Evolutionary conservation across 306 rosid species (phyloP), one percentile per base, ranked within the genome.

Genomic region (Cyamopsis tetragonoloba): DNA sequence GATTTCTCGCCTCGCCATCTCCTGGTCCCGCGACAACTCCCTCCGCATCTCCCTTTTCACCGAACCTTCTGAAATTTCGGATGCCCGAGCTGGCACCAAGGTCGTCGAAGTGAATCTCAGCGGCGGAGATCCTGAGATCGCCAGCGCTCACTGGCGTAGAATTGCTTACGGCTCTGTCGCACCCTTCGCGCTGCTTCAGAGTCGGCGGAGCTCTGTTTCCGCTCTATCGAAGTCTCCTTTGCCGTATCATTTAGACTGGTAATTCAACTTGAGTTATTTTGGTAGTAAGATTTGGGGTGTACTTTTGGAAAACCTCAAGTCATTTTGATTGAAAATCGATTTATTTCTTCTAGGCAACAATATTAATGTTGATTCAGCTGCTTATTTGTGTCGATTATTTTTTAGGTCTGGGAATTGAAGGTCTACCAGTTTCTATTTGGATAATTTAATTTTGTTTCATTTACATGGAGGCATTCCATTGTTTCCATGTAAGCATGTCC

Each of bases 121-220:
- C 3, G 51, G 72, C 15, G 96, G 80, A 14, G 96, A 86, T 62
- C 72, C 81, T 0, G 96, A 89, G 70, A 79, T 83, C 26, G 15
- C 79, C 12, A 91, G 77, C 12, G 81, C 87, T 0, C 78, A 72
- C 61, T 73, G 85, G 85, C 91, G 96, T 66, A 83, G 77, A 56
- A 84, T 92, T 54, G 88, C 93, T 0, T 89, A 92, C 50, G 96
- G 88, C 42, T 92, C 98, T 1, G 93, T 86, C 26, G 62, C 89
- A 0, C 98, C 96, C 15, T 92, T 89, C 68, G 96, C 96, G 3
- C 77, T 87, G 30, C 96, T 92, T 41, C 98, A 92, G 78, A 87
- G 91, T 61, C 88, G 89, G 23, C 77, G 89, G 68, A 86, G 79
- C 76, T 74, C 92, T 30, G 48, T 83, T 32, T 76, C 89, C 1